A percentile compares a stretch with the other conserved stretches of the same genome.
Evolutionary conservation across 306 rosid genomes (phyloP).

Genomic region (Dalbergia oliveri): DNA sequence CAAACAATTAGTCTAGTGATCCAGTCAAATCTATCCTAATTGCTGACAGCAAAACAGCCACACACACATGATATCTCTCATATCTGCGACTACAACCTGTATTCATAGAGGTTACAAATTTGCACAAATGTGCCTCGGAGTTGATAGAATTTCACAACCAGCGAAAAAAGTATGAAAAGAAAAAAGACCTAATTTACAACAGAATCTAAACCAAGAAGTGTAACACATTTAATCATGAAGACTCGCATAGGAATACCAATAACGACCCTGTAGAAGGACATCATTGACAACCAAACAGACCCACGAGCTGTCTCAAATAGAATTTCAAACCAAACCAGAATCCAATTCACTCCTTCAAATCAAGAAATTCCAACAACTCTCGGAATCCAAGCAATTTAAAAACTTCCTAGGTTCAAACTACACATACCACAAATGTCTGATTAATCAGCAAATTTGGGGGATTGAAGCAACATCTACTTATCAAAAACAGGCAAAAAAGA

Average conservation of each 20-base stretch:
- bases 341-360: not conserved
- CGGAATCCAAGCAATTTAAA: not conserved
- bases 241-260: not conserved
- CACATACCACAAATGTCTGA: too few species aligned
- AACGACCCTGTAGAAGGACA: not conserved
- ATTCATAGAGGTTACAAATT: not conserved
- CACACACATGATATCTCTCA: not conserved
- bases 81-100: not conserved
- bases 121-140: not conserved
- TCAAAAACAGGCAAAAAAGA: too few species aligned
- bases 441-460: too few species aligned
- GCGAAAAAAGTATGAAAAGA: not conserved
- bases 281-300: not conserved
- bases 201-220: not conserved
- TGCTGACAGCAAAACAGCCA: not conserved
- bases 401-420: not conserved
- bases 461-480: too few species aligned
- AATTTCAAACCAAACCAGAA: not conserved
- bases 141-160: not conserved
- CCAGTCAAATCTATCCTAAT: too few species aligned
- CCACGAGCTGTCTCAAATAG: not conserved
- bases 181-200: not conserved
- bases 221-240: not conserved
- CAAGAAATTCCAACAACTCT: not conserved
- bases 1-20: too few species aligned